Evolutionary conservation across 2,329 filamentous ascomycete species (phyloP), one percentile per base, ranked within the genome.

Genomic region (Tolypocladium pustulatum): DNA sequence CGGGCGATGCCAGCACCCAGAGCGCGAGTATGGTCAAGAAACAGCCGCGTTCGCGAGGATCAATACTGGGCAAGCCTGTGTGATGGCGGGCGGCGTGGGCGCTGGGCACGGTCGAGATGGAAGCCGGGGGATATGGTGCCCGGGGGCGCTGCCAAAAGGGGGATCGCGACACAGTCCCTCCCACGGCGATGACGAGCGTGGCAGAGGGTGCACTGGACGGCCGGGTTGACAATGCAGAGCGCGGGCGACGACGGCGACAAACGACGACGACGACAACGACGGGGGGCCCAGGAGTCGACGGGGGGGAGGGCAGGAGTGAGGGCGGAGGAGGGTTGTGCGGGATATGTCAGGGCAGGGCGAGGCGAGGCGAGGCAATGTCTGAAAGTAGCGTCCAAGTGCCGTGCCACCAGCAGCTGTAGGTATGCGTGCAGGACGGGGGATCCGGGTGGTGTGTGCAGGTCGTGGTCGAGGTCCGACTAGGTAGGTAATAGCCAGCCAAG

Each of bases 301-400:
- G 38, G 38, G 38, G 38, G 38, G 38, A 9, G 46, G 30, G n/a
- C 10, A 22, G 49, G 12, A 34, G 46, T 30, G 27, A 34, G 20
- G 49, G 30, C 30, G 30, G 30, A 20, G 25, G 49, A 27, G 25
- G 41, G 49, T 15, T n/a, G 55, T 56, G 55, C 41, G 55, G 27
- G 41, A 55, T 58, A 58, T 58, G 53, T 58, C 57, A 58, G 57
- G 52, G 49, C 49, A 22, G 49, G 49, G 49, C 49, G 30, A 34
- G 15, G 46, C 46, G 27, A 32, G 49, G 30, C 30, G 25, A 57
- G 37, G 49, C 36, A 27, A 37, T 51, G 56, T 32, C 41, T 58
- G 40, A 25, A 56, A 56, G 40, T 43, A 51, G 32, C 43, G 30
- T 49, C 52, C 38, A 55, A 58, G 46, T 58, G 53, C 57, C 57